Conservation (phyloP, 1,284 basidiomycete genomes). For the Irpex sp. region DNA sequence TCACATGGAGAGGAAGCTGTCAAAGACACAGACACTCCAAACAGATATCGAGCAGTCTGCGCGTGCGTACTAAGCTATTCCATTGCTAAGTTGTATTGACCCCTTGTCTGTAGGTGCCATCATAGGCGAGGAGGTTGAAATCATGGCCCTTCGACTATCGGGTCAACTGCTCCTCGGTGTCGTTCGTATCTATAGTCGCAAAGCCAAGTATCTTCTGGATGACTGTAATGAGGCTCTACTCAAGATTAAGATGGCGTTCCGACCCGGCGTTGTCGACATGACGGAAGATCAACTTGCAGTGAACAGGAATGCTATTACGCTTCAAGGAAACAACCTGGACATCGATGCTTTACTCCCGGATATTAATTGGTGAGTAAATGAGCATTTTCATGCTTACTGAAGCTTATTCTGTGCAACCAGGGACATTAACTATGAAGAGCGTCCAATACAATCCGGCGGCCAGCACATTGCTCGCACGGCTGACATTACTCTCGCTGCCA, state of each 20-base stretch:
- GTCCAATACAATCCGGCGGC: constrained; percentile 61
- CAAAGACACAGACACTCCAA: constrained; percentile 90
- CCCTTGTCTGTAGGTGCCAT: constrained; percentile 63
- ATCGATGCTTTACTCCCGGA: constrained; percentile 81
- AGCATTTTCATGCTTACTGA: neutral
- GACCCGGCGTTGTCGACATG: constrained; percentile 91
- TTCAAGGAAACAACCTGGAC: constrained; percentile 71
- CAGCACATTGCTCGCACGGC: constrained; percentile 79
- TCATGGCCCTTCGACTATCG: constrained; percentile 91
- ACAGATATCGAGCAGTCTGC: constrained; percentile 94
- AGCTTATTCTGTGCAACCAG: constrained; percentile 32
- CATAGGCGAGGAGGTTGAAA: constrained; percentile 82
- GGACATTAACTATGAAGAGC: constrained; percentile 73
- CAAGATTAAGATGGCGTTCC: constrained; percentile 96
- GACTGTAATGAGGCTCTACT: constrained; percentile 96
- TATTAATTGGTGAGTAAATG: constrained; percentile 58
- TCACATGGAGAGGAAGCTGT: constrained; percentile 97
- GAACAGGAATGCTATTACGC: constrained; percentile 83
- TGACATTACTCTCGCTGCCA: constrained; percentile 78
- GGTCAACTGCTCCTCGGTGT: constrained; percentile 96
- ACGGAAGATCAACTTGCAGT: constrained; percentile 90
- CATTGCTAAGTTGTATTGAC: neutral
- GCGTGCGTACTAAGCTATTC: constrained; percentile 41
- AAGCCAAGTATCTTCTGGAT: constrained; percentile 95
- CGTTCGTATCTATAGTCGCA: constrained; percentile 95